Conservation (phyloP, 106 monocot species). For the Alisma plantagoaquatica region DNA sequence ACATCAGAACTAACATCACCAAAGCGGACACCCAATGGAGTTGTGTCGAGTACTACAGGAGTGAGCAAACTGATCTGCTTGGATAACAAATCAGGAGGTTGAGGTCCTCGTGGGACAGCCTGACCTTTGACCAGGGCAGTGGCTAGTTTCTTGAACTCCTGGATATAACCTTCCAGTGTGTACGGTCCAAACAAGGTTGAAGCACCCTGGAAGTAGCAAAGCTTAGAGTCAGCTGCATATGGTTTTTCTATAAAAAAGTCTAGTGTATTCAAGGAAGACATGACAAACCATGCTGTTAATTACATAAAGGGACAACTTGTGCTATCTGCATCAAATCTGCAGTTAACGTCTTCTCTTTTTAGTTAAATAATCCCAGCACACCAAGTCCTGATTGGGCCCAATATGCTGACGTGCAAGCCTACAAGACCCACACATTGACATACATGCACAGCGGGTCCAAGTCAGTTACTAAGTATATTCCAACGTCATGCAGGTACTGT, state of each 20-base stretch:
- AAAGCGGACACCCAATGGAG: slow-evolving; percentile 46
- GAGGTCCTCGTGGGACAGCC: slow-evolving; percentile 22
- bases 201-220: slow-evolving; percentile 44
- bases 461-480: too few species aligned
- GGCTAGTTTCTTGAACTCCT: slow-evolving; percentile 75
- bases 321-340: too few species aligned
- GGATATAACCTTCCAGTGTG: slow-evolving; percentile 78
- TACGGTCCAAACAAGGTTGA: slow-evolving; percentile 86
- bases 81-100: slow-evolving; percentile 61
- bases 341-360: too few species aligned
- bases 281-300: not conserved
- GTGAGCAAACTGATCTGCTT: slow-evolving; percentile 69
- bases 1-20: slow-evolving; percentile 60
- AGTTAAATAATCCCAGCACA: too few species aligned
- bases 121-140: slow-evolving; percentile 29
- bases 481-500: too few species aligned
- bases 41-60: slow-evolving; percentile 44
- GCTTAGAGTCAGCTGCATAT: not conserved
- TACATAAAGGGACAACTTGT: not conserved
- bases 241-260: not conserved
- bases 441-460: too few species aligned
- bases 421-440: too few species aligned
- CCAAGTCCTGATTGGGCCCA: too few species aligned
- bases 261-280: not conserved
- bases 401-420: too few species aligned